Percentiles rank a stretch among this genome's conserved stretches.
phyloP scores from a whole-genome alignment of 768 basidiomycete genomes.

The Suillus subalutaceus region DNA sequence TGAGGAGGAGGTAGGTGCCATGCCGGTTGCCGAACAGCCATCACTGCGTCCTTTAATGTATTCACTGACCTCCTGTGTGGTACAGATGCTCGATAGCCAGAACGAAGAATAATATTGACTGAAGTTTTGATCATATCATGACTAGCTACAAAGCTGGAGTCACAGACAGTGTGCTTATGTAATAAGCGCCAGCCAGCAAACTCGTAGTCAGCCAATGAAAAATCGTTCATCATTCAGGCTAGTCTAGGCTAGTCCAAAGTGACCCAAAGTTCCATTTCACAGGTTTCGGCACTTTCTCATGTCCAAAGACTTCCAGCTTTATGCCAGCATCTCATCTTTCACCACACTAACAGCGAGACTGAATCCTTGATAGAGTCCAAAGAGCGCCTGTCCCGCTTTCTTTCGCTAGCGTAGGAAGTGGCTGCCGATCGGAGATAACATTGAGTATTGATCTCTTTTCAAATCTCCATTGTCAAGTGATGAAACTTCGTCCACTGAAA shows the following conservation, averaged over 20 bases:
- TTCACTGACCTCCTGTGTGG: slow-evolving; percentile 13
- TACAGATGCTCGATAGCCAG: slow-evolving; percentile 11
- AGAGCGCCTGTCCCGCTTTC: neutral
- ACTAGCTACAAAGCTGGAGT: slow-evolving; percentile 2
- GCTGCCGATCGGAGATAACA: neutral
- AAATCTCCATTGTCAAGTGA: neutral
- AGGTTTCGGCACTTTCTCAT: neutral
- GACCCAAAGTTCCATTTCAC: neutral
- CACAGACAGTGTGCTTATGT: slow-evolving; percentile 8
- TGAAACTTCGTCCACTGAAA: neutral
- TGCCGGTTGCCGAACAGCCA: slow-evolving; percentile 63
- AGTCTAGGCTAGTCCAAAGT: neutral
- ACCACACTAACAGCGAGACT: slow-evolving; percentile 3
- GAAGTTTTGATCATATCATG: slow-evolving; percentile 27
- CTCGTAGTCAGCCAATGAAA: neutral
- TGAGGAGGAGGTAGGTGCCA: slow-evolving; percentile 46
- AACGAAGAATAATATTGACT: slow-evolving; percentile 17
- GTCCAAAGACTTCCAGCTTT: neutral
- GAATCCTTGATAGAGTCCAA: neutral
- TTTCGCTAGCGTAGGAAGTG: neutral
- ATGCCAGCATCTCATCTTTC: neutral
- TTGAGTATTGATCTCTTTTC: slow-evolving; percentile 2
- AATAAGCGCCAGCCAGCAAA: neutral
- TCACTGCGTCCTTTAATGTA: slow-evolving; percentile 23
- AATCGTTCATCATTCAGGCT: neutral